Evolutionary conservation across 1,284 basidiomycete species (phyloP).

Genomic region (Heterobasidion parviporum): DNA sequence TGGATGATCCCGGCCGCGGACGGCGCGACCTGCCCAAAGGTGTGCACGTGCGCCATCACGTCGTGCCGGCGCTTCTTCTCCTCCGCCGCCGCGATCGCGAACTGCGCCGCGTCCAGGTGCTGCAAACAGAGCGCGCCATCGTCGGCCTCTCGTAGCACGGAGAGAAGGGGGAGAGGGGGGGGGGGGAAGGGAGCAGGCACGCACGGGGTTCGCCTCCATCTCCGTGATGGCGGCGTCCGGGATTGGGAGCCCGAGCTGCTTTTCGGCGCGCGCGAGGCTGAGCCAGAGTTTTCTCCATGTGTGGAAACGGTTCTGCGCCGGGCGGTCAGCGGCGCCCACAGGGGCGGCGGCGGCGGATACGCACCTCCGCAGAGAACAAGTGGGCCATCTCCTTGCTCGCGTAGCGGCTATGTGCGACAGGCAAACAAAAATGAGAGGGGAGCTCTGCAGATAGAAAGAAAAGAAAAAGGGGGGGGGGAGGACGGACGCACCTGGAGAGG

Average conservation of each 20-base stretch:
- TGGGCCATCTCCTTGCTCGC: slow-evolving; percentile 98
- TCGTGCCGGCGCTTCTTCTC: slow-evolving; percentile 98
- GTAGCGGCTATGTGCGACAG: slow-evolving; percentile 67
- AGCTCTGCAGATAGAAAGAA: neutral
- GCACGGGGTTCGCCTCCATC: slow-evolving; percentile 87
- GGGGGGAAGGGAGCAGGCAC: too few relatives aligned
- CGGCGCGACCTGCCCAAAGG: slow-evolving; percentile 90
- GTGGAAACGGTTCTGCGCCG: slow-evolving; percentile 78
- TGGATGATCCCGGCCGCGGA: slow-evolving; percentile 97
- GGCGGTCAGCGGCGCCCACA: too few relatives aligned
- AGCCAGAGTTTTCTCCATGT: slow-evolving; percentile 99
- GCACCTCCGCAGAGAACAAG: slow-evolving; percentile 86
- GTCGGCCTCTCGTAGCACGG: neutral
- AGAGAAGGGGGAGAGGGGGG: neutral
- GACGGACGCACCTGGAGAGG: slow-evolving; percentile 49
- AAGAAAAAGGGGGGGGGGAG: neutral
- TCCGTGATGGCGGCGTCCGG: slow-evolving; percentile 87
- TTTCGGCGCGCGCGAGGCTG: slow-evolving; percentile 93
- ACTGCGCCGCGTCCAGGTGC: slow-evolving; percentile 85
- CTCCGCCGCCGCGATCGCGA: slow-evolving; percentile 86
- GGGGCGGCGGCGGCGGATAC: slow-evolving; percentile 8
- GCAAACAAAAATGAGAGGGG: slow-evolving; percentile 8
- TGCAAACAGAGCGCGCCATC: slow-evolving; percentile 19
- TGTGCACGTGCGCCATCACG: slow-evolving; percentile 99
- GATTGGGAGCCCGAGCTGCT: slow-evolving; percentile 90